phyloP scores from a whole-genome alignment of 805 yeast species.

The Isabelozyma heimii region DNA sequence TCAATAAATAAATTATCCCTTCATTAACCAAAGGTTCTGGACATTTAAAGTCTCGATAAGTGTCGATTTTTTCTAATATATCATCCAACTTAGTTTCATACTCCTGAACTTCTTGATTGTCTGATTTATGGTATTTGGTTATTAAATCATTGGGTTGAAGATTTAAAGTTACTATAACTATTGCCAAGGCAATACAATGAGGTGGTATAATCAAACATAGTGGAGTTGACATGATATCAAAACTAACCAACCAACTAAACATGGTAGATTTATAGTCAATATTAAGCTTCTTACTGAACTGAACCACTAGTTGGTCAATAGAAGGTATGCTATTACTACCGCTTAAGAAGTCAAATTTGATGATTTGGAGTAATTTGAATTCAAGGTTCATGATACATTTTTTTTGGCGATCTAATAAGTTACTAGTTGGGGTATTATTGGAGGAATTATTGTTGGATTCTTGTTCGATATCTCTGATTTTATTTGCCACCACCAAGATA shows the following conservation, averaged over 20 bases:
- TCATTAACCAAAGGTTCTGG: conserved; percentile 46
- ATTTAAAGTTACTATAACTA: conserved; percentile 58
- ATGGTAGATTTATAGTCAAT: conserved; percentile 48
- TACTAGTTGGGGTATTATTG: conserved; percentile 1
- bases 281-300: conserved; percentile 50
- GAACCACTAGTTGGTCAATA: conserved; percentile 64
- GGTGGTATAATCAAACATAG: conserved; percentile 68
- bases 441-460: conserved; percentile 19
- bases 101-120: conserved; percentile 8
- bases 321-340: conserved; percentile 41
- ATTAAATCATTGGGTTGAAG: conserved; percentile 35
- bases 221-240: conserved; percentile 71
- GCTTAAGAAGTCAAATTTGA: conserved; percentile 76
- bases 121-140: conserved; percentile 17
- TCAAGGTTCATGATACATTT: conserved; percentile 60
- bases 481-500: conserved; percentile 50
- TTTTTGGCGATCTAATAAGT: conserved; percentile 50
- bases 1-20: conserved; percentile 56
- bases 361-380: conserved; percentile 69
- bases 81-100: conserved; percentile 11
- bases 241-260: conserved; percentile 72
- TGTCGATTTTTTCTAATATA: conserved; percentile 31
- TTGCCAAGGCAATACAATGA: conserved; percentile 70
- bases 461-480: conserved; percentile 32
- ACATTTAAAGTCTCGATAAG: conserved; percentile 35